phyloP scores from a whole-genome alignment of 495 filamentous ascomycete species.

The Penicillium subrubescens region DNA sequence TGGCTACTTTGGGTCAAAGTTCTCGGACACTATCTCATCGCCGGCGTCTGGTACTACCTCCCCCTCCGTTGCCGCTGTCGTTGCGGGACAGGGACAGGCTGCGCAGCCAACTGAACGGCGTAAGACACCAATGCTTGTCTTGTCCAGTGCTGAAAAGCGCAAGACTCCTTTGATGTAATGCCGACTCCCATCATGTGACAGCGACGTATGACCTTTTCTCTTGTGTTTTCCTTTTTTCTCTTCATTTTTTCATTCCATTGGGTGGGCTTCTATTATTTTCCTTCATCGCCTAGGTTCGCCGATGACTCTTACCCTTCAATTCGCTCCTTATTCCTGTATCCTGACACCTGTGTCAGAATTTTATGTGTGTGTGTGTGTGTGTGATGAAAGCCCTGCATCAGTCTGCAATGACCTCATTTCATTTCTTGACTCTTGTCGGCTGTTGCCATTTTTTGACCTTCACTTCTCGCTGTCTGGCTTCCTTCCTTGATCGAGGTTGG shows the following conservation, averaged over 20 bases:
- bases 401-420: slow-evolving; percentile 28
- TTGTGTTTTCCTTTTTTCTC: slow-evolving; percentile 1
- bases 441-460: slow-evolving; percentile 5
- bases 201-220: slow-evolving; percentile 37
- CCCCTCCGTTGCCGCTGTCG: slow-evolving; percentile 50
- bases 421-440: slow-evolving; percentile 8
- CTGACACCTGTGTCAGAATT: slow-evolving; percentile 17
- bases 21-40: slow-evolving; percentile 42
- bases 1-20: slow-evolving; percentile 60
- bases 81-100: slow-evolving; percentile 48
- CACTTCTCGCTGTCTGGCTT: neutral
- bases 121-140: slow-evolving; percentile 82
- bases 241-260: slow-evolving; percentile 10
- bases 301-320: slow-evolving; percentile 7
- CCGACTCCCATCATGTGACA: slow-evolving; percentile 44
- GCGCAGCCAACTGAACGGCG: slow-evolving; percentile 62
- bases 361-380: slow-evolving; percentile 23
- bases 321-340: slow-evolving; percentile 22
- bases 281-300: neutral
- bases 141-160: slow-evolving; percentile 88
- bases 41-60: slow-evolving; percentile 33
- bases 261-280: slow-evolving; percentile 8
- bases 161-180: slow-evolving; percentile 67
- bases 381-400: slow-evolving; percentile 30
- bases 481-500: slow-evolving; percentile 1